Evolutionary conservation across 371 early-diverging fungal species (phyloP), one percentile per base, ranked within the genome.

Genomic region (Nosema muscidifuracis): DNA sequence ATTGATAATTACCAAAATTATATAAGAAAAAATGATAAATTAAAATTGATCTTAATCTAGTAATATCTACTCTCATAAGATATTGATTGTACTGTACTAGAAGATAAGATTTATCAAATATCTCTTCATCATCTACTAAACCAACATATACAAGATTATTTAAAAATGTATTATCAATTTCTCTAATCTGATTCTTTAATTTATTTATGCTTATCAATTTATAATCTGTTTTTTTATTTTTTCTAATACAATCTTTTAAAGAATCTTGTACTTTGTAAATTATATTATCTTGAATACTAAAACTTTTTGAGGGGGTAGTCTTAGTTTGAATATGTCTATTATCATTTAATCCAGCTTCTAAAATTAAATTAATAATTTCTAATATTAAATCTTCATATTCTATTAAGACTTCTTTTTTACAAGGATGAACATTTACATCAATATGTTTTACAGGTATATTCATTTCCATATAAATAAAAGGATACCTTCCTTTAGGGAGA

Each of bases 371-470:
- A 18, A 70, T 20, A 4, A 36, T 79, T 73, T 86, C 86, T 13
- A 91, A 82, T 16, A 95, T 86, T 16, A 82, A 75, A n/a, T 94
- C 92, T 77, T 93, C 91, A 73, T 93, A 84, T 67, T 91, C 78
- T 65, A 96, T 90, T 63, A 89, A 88, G 12, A 96, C 92, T 85
- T 92, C 91, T 22, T 87, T 85, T 74, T 96, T 96, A 38, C 94
- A 91, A 0, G 97, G 95, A 83, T 96, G 96, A 0, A 97, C 91
- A 81, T 97, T 97, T 2, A 95, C 96, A 82, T 97, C 97, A 0
- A 96, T 89, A 63, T 87, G 87, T 31, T 86, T 80, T 0, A 92
- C 89, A 30, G 87, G 86, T 53, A 94, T 86, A 34, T 86, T 85
- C 20, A 96, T 81, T 58, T 89, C 87, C 33, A 97, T 77, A 76